phyloP scores from a whole-genome alignment of 768 basidiomycete species.

The Leucocoprinus leucothites region DNA sequence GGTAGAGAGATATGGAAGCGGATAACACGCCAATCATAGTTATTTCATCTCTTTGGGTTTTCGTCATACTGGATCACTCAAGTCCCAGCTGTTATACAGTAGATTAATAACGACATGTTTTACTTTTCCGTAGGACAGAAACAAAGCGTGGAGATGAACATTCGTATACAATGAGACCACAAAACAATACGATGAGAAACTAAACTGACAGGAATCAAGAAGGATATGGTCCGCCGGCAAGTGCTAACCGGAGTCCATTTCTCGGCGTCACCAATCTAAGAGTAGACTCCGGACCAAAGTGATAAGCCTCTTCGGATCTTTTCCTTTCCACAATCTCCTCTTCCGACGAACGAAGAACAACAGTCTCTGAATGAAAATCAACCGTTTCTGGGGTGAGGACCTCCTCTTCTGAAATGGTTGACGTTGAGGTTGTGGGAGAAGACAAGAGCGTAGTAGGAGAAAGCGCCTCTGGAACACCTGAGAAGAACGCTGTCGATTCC shows the following conservation, averaged over 20 bases:
- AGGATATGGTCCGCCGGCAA: not conserved
- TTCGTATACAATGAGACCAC: not conserved
- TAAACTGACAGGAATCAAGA: not conserved
- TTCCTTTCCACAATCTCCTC: not conserved
- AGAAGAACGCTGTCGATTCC: not conserved
- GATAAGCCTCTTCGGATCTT: not conserved
- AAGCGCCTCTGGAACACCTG: not conserved
- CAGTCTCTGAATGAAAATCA: not conserved
- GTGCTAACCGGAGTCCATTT: not conserved
- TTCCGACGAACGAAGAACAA: not conserved
- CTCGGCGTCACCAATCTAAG: constrained; percentile 11
- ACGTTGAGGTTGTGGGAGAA: not conserved
- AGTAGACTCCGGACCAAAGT: constrained; percentile 12
- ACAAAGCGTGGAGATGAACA: not conserved
- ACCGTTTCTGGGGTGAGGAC: not conserved
- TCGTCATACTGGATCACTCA: not conserved
- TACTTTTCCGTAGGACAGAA: not conserved
- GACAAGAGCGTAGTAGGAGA: constrained; percentile 1
- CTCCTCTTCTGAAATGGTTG: not conserved
- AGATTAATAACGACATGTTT: not conserved
- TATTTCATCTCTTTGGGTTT: not conserved
- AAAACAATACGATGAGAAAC: not conserved
- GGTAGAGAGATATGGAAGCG: constrained; percentile 49
- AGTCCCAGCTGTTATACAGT: not conserved
- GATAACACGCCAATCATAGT: constrained; percentile 17